A percentile compares a stretch with the other conserved stretches of the same genome.
Evolutionary conservation across 2,329 filamentous ascomycete species (phyloP).

Genomic region (Beauveria rudraprayagi): DNA sequence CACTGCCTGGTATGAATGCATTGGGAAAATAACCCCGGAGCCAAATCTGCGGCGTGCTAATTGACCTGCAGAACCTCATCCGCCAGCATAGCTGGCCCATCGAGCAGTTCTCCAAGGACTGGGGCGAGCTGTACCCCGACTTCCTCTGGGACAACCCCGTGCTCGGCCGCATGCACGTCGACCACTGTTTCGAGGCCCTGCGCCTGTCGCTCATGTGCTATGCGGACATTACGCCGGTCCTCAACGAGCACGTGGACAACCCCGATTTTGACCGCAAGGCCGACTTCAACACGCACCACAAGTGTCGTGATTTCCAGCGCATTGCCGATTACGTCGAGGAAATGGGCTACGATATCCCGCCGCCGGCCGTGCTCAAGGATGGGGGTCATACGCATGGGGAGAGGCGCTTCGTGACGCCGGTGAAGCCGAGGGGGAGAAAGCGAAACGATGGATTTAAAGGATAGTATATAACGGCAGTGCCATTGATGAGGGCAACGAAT

Average conservation of each 20-base stretch:
- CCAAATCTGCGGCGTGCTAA: too few relatives aligned
- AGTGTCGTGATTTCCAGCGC: slow-evolving; percentile 10
- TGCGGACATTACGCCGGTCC: slow-evolving; percentile 12
- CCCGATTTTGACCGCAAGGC: slow-evolving; percentile 8
- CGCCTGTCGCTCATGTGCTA: slow-evolving; percentile 16
- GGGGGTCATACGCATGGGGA: not conserved
- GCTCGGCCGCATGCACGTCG: slow-evolving; percentile 15
- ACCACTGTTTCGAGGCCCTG: slow-evolving; percentile 25
- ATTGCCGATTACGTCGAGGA: slow-evolving; percentile 11
- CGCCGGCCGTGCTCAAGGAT: not conserved
- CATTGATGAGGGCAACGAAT: not conserved
- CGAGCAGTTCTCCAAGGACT: slow-evolving; percentile 7
- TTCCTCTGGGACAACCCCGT: slow-evolving; percentile 6
- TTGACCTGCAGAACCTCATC: slow-evolving; percentile 9
- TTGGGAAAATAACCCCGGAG: too few relatives aligned
- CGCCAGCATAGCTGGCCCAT: slow-evolving; percentile 11
- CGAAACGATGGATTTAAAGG: not conserved
- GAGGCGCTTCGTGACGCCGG: slow-evolving; percentile 4
- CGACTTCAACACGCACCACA: slow-evolving; percentile 13
- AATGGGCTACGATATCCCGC: slow-evolving; percentile 7
- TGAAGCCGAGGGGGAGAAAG: not conserved
- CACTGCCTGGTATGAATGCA: slow-evolving; percentile 11
- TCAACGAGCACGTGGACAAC: slow-evolving; percentile 4
- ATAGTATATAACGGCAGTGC: not conserved
- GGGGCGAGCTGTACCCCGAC: slow-evolving; percentile 9